Evolutionary conservation across 176 grass and related monocot genomes (phyloP).

Genomic region (Bonia amplexicaulis): DNA sequence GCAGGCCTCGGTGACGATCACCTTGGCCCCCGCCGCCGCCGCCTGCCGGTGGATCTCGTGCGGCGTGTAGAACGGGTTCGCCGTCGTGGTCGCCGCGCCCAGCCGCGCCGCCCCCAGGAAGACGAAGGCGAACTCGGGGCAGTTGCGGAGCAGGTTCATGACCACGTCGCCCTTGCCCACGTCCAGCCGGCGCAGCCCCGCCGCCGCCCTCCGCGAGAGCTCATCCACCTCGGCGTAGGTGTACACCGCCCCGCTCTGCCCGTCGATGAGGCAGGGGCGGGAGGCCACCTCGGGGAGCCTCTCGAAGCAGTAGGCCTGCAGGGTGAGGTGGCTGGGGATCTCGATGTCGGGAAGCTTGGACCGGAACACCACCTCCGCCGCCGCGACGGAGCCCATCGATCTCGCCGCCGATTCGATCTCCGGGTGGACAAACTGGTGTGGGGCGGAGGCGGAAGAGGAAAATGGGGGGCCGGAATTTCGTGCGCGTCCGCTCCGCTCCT

Average conservation of each 20-base stretch:
- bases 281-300: neutral
- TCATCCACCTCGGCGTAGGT: conserved; percentile 58
- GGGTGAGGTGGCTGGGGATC: conserved; percentile 61
- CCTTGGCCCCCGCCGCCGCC: conserved; percentile 22
- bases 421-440: too few species aligned
- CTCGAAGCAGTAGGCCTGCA: conserved; percentile 90
- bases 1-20: conserved; percentile 78
- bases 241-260: conserved; percentile 40
- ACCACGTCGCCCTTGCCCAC: conserved; percentile 58
- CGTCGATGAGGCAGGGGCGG: conserved; percentile 80
- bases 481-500: neutral
- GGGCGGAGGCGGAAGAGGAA: neutral
- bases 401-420: neutral
- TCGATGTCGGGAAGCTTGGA: conserved; percentile 87
- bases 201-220: conserved; percentile 40
- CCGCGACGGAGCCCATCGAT: conserved; percentile 59
- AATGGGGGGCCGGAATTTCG: conserved; percentile 25
- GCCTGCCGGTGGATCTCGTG: conserved; percentile 92
- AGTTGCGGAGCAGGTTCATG: conserved; percentile 79
- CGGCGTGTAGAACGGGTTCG: conserved; percentile 79
- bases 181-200: conserved; percentile 45
- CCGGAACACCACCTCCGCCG: conserved; percentile 52
- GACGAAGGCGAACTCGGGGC: conserved; percentile 68
- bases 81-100: conserved; percentile 69
- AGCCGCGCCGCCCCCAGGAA: conserved; percentile 72